Conservation (phyloP, 257 asterid species). For the Petunia axillaris region DNA sequence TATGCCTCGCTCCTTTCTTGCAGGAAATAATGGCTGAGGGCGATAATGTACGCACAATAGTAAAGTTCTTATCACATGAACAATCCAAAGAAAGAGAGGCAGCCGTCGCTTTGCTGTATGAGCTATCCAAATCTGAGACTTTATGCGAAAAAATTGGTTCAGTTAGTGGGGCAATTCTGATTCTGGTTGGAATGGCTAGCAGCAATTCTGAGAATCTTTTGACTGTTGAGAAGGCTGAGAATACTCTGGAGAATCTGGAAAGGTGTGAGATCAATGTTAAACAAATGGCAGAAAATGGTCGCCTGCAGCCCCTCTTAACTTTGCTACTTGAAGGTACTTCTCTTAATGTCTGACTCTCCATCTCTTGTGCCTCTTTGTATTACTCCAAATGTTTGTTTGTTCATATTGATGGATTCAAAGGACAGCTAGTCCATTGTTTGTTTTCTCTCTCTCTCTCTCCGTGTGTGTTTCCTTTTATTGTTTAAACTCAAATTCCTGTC, state of each 20-base stretch:
- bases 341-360: constrained; percentile 11
- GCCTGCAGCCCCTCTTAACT: constrained; percentile 79
- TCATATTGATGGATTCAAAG: not conserved
- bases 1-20: constrained; percentile 27
- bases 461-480: not conserved
- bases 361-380: not conserved
- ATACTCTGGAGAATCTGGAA: constrained; percentile 77
- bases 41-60: constrained; percentile 81
- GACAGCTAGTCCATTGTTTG: not conserved
- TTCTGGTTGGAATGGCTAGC: constrained; percentile 90
- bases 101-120: constrained; percentile 80
- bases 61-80: constrained; percentile 74
- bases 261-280: constrained; percentile 86
- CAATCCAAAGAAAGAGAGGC: constrained; percentile 89
- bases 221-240: constrained; percentile 81
- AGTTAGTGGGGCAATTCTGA: constrained; percentile 81
- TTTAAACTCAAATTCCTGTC: not conserved
- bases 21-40: constrained; percentile 96
- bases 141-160: constrained; percentile 87
- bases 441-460: not conserved
- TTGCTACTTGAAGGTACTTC: constrained; percentile 81
- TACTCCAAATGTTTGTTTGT: constrained; percentile 7
- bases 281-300: constrained; percentile 90
- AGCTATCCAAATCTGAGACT: constrained; percentile 79
- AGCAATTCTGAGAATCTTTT: constrained; percentile 77